Percentiles rank a stretch among this genome's conserved stretches.
Conservation (phyloP, 768 basidiomycete genomes). For the Leccinellum albellum region DNA sequence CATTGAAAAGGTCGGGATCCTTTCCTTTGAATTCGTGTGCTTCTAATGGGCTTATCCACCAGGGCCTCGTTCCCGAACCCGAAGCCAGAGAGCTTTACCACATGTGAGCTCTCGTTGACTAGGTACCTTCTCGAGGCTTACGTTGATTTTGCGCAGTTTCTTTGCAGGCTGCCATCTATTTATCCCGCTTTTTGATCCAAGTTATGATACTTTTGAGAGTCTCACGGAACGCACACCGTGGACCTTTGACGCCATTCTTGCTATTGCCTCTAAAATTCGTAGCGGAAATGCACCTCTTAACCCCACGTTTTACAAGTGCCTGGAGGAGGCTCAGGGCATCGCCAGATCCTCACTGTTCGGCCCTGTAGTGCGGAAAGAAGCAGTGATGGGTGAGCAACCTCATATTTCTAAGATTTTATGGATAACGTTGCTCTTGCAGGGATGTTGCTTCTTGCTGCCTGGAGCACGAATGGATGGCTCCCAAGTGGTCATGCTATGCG, state of each 20-base stretch:
- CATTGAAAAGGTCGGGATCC: constrained; percentile 65
- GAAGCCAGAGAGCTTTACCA: constrained; percentile 91
- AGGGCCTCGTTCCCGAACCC: constrained; percentile 81
- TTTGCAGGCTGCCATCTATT: constrained; percentile 96
- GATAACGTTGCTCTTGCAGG: constrained; percentile 40
- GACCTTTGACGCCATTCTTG: constrained; percentile 92
- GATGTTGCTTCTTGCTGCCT: constrained; percentile 88
- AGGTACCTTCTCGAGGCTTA: not conserved
- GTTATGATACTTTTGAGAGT: constrained; percentile 90
- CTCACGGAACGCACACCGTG: constrained; percentile 91
- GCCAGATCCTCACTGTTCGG: constrained; percentile 92
- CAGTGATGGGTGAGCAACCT: constrained; percentile 69
- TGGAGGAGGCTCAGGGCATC: constrained; percentile 95
- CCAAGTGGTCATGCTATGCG: constrained; percentile 95
- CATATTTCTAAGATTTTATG: constrained; percentile 1
- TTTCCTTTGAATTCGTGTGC: not conserved
- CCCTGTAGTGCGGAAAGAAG: constrained; percentile 91
- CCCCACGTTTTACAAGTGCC: constrained; percentile 82
- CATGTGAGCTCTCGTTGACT: constrained; percentile 53
- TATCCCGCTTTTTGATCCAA: constrained; percentile 91
- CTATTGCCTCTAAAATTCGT: constrained; percentile 88
- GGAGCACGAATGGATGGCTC: constrained; percentile 94
- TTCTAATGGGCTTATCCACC: constrained; percentile 5
- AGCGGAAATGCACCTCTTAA: constrained; percentile 84
- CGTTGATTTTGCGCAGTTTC: constrained; percentile 53